Conservation (phyloP, 2,329 filamentous ascomycete genomes). For the Ophiobolus disseminans region DNA sequence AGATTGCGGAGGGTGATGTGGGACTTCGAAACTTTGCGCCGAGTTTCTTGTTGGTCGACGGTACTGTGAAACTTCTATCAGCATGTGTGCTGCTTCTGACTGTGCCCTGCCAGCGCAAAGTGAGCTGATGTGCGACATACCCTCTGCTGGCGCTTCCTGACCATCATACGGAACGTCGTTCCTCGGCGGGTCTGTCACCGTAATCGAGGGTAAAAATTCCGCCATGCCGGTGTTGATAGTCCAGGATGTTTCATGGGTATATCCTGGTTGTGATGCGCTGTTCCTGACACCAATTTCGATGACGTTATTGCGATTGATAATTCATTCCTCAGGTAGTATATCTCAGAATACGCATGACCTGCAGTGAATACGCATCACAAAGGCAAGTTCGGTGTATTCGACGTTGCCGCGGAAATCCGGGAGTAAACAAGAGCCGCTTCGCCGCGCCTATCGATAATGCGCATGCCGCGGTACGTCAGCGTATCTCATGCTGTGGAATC, state of each 20-base stretch:
- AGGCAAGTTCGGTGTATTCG: background rate
- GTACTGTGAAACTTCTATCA: slow-evolving; percentile 26
- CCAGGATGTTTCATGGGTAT: slow-evolving; percentile 22
- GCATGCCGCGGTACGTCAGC: slow-evolving; percentile 5
- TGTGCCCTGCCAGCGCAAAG: background rate
- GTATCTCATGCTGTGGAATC: slow-evolving; percentile 9
- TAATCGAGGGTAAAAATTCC: slow-evolving; percentile 52
- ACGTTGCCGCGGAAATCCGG: slow-evolving; percentile 22
- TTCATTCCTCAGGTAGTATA: background rate
- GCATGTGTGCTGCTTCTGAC: slow-evolving; percentile 15
- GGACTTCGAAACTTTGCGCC: slow-evolving; percentile 36
- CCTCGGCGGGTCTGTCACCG: slow-evolving; percentile 52
- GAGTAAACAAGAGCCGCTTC: slow-evolving; percentile 16
- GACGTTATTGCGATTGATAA: background rate
- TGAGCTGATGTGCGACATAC: slow-evolving; percentile 22
- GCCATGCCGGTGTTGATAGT: slow-evolving; percentile 46
- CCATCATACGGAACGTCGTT: slow-evolving; percentile 35
- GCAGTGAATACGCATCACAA: background rate
- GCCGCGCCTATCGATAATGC: slow-evolving; percentile 12
- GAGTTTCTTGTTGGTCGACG: slow-evolving; percentile 37
- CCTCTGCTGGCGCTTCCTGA: slow-evolving; percentile 37
- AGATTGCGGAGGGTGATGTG: slow-evolving; percentile 21
- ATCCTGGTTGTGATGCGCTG: slow-evolving; percentile 7
- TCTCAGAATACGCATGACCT: no score
- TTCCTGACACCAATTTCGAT: slow-evolving; percentile 1